A percentile compares a stretch with the other conserved stretches of the same genome.
Conservation (phyloP, 176 grass and related monocot species). For the sorghum (Sorghum bicolor) region Sorghum_bicolor_NCBIv3 NC_012875.2:60238001-60238500, state of each 20-base stretch:
- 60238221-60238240: background rate
- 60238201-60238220: background rate
- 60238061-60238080: background rate
- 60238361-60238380: background rate
- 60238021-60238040: background rate
- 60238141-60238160: background rate
- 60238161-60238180: background rate
- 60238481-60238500: background rate
- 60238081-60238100: background rate
- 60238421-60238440: background rate
- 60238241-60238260: background rate
- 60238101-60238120: background rate
- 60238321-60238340: background rate
- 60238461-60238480: background rate
- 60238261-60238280: background rate
- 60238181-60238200: background rate
- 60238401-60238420: background rate
- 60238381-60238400: background rate
- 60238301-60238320: background rate
- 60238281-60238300: background rate
- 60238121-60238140: background rate
- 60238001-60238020: background rate
- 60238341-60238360: background rate
- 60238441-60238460: background rate
- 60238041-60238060: background rate